These are phyloP conservation scores for Colletotrichum incanum DNA, from an alignment of 2,329 filamentous ascomycete genomes.

Conservation along the genomic window DNA sequence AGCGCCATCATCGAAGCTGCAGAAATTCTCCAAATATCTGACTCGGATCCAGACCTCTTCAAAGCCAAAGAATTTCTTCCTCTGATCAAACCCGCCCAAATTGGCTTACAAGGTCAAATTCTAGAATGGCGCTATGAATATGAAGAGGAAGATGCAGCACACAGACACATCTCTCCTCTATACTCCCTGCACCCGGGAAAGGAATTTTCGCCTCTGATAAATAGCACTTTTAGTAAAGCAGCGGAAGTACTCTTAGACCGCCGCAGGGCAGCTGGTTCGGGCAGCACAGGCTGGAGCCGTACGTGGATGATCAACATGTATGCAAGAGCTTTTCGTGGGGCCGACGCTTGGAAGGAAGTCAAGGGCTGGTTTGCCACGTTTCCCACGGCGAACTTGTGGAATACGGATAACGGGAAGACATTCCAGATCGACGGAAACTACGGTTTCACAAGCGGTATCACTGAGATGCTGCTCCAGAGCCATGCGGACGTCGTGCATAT, in stretches of 20 bases:
- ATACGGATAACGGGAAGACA: conserved; percentile 47
- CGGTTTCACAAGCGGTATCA: conserved; percentile 59
- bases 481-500: conserved; percentile 48
- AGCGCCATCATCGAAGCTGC: conserved; percentile 30
- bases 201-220: conserved; percentile 52
- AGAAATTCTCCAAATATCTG: conserved; percentile 13
- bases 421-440: conserved; percentile 68
- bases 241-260: conserved; percentile 25
- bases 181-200: conserved; percentile 57
- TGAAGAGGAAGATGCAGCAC: conserved; percentile 60
- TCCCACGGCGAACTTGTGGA: conserved; percentile 59
- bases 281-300: conserved; percentile 38
- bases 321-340: conserved; percentile 4
- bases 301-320: conserved; percentile 24
- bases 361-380: conserved; percentile 54
- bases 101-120: conserved; percentile 31
- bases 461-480: conserved; percentile 62
- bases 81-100: conserved; percentile 11
- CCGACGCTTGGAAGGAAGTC: conserved; percentile 53
- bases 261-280: conserved; percentile 28
- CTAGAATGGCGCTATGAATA: conserved; percentile 49
- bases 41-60: conserved; percentile 6
- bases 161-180: conserved; percentile 66
- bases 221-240: conserved; percentile 48
- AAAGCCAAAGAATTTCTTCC: conserved; percentile 15